Evolutionary conservation across 192 early-diverging fungal genomes (phyloP).

Genomic region (Gryganskiella cystojenkinii): DNA sequence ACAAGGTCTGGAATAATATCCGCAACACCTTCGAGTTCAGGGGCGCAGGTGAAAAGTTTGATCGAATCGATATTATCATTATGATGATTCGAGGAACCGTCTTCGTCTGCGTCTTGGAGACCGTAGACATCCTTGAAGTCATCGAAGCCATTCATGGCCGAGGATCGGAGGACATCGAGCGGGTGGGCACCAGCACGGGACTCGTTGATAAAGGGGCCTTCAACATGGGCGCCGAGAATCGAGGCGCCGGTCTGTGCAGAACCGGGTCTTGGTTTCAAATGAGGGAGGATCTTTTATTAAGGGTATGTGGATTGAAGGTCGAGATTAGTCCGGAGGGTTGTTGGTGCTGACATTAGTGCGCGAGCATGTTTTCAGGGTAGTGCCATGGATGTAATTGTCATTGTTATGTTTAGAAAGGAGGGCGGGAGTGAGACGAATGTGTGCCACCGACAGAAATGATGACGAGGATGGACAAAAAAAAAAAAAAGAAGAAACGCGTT

Average conservation of each 20-base stretch:
- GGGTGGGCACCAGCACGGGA: conserved; percentile 84
- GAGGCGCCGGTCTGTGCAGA: conserved; percentile 70
- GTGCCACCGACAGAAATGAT: no score
- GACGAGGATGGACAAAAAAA: no score
- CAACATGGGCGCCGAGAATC: conserved; percentile 70
- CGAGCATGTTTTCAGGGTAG: no score
- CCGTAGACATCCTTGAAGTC: conserved; percentile 82
- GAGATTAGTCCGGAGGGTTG: neutral
- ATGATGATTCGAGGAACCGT: conserved; percentile 46
- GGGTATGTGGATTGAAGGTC: neutral
- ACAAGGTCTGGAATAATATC: conserved; percentile 73
- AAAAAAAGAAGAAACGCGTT: no score
- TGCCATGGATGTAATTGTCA: no score
- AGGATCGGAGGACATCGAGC: conserved; percentile 62
- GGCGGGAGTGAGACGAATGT: no score
- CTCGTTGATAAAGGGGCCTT: conserved; percentile 72
- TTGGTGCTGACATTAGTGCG: neutral
- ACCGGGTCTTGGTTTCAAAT: conserved; percentile 72
- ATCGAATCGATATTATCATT: conserved; percentile 39
- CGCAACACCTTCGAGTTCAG: conserved; percentile 79
- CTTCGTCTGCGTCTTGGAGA: conserved; percentile 50
- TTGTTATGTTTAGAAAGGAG: no score
- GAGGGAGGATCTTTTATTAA: conserved; percentile 53
- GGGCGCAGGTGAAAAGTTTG: conserved; percentile 81
- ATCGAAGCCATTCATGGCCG: conserved; percentile 65